These are phyloP conservation scores for Aechmea fasciata DNA, from an alignment of 176 grass and related monocot genomes.

Conservation along the genomic window DNA sequence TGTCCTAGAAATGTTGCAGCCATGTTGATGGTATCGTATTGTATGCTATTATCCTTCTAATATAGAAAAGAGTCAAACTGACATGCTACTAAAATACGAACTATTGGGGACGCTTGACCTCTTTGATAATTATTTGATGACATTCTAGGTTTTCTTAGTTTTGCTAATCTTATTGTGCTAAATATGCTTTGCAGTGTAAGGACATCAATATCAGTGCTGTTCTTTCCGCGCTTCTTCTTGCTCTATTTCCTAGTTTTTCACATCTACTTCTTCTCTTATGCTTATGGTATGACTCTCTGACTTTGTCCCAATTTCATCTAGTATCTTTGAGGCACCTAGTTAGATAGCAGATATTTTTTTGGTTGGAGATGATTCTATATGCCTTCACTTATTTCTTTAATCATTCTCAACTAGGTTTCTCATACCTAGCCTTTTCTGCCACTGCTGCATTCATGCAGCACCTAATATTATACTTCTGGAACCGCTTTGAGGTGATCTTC, in stretches of 20 bases:
- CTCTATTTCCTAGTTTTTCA: conserved; percentile 99
- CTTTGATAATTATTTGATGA: background rate
- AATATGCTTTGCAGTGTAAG: conserved; percentile 60
- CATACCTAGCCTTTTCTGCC: conserved; percentile 90
- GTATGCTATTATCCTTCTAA: background rate
- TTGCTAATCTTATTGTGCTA: conserved; percentile 1
- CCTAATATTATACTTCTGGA: conserved; percentile 98
- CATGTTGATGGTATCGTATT: background rate
- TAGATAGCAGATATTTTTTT: background rate
- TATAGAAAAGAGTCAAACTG: background rate
- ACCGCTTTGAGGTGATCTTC: conserved; percentile 80
- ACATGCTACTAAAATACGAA: background rate
- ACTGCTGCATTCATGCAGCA: conserved; percentile 96
- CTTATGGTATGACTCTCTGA: conserved; percentile 56
- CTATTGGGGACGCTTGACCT: background rate
- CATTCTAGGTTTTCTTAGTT: background rate
- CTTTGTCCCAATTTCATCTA: background rate
- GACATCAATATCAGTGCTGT: conserved; percentile 99
- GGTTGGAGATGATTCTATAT: conserved; percentile 8
- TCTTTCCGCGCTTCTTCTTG: conserved; percentile 98
- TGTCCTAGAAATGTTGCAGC: background rate
- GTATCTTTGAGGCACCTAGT: background rate
- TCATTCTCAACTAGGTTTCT: conserved; percentile 58
- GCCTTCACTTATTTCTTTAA: background rate
- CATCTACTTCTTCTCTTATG: conserved; percentile 97